A percentile compares a stretch with the other conserved stretches of the same genome.
phyloP scores from a whole-genome alignment of 495 filamentous ascomycete species.

The Elasticomyces elasticus region DNA sequence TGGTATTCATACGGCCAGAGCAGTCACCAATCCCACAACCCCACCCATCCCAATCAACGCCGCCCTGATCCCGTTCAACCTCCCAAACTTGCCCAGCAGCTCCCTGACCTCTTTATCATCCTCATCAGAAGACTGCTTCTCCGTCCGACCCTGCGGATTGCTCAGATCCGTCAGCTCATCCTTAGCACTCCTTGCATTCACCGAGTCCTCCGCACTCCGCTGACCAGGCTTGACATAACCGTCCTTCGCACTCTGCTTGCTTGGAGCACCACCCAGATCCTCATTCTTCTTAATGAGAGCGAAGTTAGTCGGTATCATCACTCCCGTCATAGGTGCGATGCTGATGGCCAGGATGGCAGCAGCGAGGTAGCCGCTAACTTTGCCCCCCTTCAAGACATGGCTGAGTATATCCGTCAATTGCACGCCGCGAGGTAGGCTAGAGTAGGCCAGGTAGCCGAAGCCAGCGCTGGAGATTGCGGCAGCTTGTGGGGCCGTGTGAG shows the following conservation, averaged over 20 bases:
- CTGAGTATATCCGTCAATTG: background rate
- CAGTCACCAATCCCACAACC: constrained; percentile 8
- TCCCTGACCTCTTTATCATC: constrained; percentile 9
- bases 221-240: background rate
- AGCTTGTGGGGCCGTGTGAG: constrained; percentile 14
- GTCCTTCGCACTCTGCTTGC: constrained; percentile 5
- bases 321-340: constrained; percentile 11
- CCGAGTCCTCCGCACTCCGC: constrained; percentile 8
- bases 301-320: constrained; percentile 17
- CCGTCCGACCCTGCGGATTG: constrained; percentile 3
- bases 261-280: constrained; percentile 3
- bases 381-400: background rate
- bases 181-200: constrained; percentile 1
- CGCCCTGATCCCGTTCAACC: constrained; percentile 11
- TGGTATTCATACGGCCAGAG: background rate
- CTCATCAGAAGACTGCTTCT: background rate
- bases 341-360: constrained; percentile 7
- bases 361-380: constrained; percentile 4
- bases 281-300: constrained; percentile 17
- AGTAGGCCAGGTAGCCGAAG: constrained; percentile 17
- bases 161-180: constrained; percentile 12
- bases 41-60: constrained; percentile 11
- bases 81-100: constrained; percentile 12
- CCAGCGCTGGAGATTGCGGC: constrained; percentile 5
- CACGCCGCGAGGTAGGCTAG: background rate